phyloP scores from a whole-genome alignment of 2,329 filamentous ascomycete species.

The Elsinoe ampelina region DNA sequence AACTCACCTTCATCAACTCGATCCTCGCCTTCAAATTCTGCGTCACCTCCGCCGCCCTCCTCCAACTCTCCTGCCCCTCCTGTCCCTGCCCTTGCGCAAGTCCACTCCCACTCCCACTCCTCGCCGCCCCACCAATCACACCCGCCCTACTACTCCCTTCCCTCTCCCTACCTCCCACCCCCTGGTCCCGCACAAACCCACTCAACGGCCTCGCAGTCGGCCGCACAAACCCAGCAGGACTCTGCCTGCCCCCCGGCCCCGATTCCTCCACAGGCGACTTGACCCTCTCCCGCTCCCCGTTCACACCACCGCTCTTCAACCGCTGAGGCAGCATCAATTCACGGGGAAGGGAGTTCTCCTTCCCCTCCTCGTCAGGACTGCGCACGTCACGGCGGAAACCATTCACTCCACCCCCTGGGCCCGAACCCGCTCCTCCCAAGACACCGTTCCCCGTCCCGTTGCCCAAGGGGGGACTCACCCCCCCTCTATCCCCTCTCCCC shows the following conservation, averaged over 20 bases:
- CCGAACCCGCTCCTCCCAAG: constrained; percentile 34
- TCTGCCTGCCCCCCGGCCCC: constrained; percentile 1
- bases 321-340: constrained; percentile 14
- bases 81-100: constrained; percentile 59
- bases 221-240: constrained; percentile 6
- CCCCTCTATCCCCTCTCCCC: not conserved
- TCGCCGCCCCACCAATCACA: constrained; percentile 8
- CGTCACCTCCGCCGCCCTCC: constrained; percentile 90
- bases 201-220: constrained; percentile 10
- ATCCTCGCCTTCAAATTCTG: constrained; percentile 95
- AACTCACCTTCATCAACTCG: constrained; percentile 82
- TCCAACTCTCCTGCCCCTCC: constrained; percentile 83
- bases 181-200: constrained; percentile 9
- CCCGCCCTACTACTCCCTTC: not conserved
- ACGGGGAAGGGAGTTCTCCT: constrained; percentile 34
- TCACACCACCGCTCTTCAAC: not conserved
- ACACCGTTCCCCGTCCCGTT: constrained; percentile 10
- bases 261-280: not conserved
- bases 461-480: constrained; percentile 7
- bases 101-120: constrained; percentile 29
- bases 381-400: not conserved
- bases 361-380: constrained; percentile 31
- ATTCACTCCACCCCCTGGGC: constrained; percentile 31
- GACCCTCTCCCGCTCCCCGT: not conserved
- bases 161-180: not conserved